Evolutionary conservation across 495 filamentous ascomycete genomes (phyloP).

Genomic region (Amorphotheca resinae): DNA sequence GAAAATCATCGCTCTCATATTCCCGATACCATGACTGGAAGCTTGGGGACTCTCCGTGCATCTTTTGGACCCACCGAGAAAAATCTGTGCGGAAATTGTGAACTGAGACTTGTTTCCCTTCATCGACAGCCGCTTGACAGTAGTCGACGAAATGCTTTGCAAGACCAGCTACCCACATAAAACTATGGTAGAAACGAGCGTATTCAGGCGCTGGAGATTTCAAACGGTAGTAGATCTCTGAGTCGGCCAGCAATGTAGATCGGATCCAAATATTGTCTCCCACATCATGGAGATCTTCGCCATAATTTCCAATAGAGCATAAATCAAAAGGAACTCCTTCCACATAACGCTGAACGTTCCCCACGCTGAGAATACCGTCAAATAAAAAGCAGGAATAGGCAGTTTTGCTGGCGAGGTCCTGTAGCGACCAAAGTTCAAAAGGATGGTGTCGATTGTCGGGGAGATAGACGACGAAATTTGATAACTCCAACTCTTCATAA

Average conservation of each 20-base stretch:
- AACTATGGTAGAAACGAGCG: slow-evolving; percentile 40
- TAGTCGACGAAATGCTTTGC: slow-evolving; percentile 59
- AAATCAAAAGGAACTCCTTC: slow-evolving; percentile 39
- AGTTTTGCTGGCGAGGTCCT: slow-evolving; percentile 31
- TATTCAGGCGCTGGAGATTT: slow-evolving; percentile 44
- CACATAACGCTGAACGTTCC: slow-evolving; percentile 33
- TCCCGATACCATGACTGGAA: slow-evolving; percentile 38
- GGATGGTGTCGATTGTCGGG: slow-evolving; percentile 21
- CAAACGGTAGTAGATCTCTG: slow-evolving; percentile 49
- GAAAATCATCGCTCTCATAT: slow-evolving; percentile 37
- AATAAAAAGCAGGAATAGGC: slow-evolving; percentile 30
- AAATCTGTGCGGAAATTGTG: slow-evolving; percentile 43
- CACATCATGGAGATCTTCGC: slow-evolving; percentile 31
- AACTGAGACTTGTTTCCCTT: slow-evolving; percentile 28
- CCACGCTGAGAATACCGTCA: slow-evolving; percentile 45
- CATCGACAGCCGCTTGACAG: slow-evolving; percentile 23
- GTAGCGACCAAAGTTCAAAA: slow-evolving; percentile 37
- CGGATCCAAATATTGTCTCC: slow-evolving; percentile 48
- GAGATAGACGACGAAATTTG: slow-evolving; percentile 12
- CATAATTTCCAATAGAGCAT: slow-evolving; percentile 56
- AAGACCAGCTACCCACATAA: slow-evolving; percentile 55
- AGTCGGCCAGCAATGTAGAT: slow-evolving; percentile 26
- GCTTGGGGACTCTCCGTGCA: slow-evolving; percentile 24
- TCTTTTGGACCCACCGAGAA: slow-evolving; percentile 34
- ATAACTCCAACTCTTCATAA: slow-evolving; percentile 9